Evolutionary conservation across 2,329 filamentous ascomycete species (phyloP).

Genomic region (Phaeosphaeriaceae sp.): DNA sequence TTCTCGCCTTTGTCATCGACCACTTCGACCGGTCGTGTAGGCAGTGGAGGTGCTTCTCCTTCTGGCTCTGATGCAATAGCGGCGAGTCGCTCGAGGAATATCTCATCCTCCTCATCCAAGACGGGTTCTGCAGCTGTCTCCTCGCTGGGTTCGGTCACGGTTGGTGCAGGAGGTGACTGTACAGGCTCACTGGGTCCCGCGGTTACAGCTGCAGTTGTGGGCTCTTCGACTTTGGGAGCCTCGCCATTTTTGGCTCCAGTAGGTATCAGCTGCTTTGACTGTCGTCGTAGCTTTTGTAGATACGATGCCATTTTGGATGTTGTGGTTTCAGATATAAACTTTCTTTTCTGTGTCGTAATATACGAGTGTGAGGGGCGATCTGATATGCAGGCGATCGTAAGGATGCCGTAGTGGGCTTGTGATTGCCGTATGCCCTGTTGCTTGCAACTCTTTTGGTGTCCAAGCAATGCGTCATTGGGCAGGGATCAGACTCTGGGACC

Average conservation of each 20-base stretch:
- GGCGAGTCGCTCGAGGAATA: slow-evolving; percentile 61
- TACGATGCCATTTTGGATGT: slow-evolving; percentile 36
- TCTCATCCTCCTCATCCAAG: slow-evolving; percentile 66
- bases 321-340: slow-evolving; percentile 1
- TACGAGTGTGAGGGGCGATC: slow-evolving; percentile 10
- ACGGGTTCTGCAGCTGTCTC: slow-evolving; percentile 50
- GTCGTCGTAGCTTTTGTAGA: slow-evolving; percentile 42
- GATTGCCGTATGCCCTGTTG: slow-evolving; percentile 27
- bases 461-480: slow-evolving; percentile 36
- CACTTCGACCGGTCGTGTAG: slow-evolving; percentile 43
- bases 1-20: slow-evolving; percentile 42
- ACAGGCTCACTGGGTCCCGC: slow-evolving; percentile 32
- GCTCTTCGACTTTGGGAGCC: slow-evolving; percentile 13
- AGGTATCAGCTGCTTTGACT: slow-evolving; percentile 38
- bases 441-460: slow-evolving; percentile 13
- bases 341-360: background rate
- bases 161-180: slow-evolving; percentile 24
- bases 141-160: slow-evolving; percentile 33
- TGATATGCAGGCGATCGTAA: slow-evolving; percentile 23
- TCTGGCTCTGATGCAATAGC: slow-evolving; percentile 52
- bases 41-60: slow-evolving; percentile 51
- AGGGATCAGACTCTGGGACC: slow-evolving; percentile 21
- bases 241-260: slow-evolving; percentile 17
- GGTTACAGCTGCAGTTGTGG: slow-evolving; percentile 10
- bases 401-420: slow-evolving; percentile 31